A percentile compares a stretch with the other conserved stretches of the same genome.
These are phyloP conservation scores for Fraxinus sp. DNA, from an alignment of 305 asterid species.

Conservation along the genomic window DNA sequence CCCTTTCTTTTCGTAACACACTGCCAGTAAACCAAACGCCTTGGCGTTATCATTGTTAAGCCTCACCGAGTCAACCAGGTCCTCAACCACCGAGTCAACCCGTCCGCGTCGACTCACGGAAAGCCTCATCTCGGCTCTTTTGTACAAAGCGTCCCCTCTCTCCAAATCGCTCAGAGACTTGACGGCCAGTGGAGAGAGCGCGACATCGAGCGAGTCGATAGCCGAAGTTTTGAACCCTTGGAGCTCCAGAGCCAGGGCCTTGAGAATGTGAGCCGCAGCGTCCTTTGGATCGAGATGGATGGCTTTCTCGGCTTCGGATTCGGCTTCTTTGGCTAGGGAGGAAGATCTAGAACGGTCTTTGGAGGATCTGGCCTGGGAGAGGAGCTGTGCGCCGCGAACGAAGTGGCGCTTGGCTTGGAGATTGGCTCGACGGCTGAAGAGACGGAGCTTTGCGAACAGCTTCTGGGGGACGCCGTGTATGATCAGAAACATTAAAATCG, in stretches of 20 bases:
- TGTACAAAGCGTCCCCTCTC: constrained; percentile 57
- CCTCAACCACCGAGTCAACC: constrained; percentile 41
- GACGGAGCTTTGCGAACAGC: constrained; percentile 49
- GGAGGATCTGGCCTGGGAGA: constrained; percentile 46
- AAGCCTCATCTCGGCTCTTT: constrained; percentile 57
- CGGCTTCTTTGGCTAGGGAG: constrained; percentile 45
- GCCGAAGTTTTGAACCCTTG: constrained; percentile 63
- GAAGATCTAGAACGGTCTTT: constrained; percentile 22
- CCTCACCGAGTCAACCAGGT: constrained; percentile 51
- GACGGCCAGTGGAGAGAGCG: constrained; percentile 50
- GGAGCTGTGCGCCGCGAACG: constrained; percentile 62
- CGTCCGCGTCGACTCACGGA: constrained; percentile 30
- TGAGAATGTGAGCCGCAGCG: constrained; percentile 64
- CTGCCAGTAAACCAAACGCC: constrained; percentile 54
- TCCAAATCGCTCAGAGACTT: constrained; percentile 47
- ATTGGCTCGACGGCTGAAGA: constrained; percentile 32
- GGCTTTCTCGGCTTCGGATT: constrained; percentile 55
- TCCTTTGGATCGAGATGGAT: constrained; percentile 50
- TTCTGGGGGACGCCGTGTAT: constrained; percentile 53
- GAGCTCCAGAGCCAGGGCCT: constrained; percentile 58
- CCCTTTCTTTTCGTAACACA: constrained; percentile 58
- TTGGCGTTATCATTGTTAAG: constrained; percentile 43
- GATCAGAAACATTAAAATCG: constrained; percentile 42
- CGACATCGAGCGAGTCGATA: constrained; percentile 55
- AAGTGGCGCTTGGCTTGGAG: constrained; percentile 65